Base-by-base conservation (phyloP, 352 stramenopile genomes). In the Phytopythium aichiense region DNA sequence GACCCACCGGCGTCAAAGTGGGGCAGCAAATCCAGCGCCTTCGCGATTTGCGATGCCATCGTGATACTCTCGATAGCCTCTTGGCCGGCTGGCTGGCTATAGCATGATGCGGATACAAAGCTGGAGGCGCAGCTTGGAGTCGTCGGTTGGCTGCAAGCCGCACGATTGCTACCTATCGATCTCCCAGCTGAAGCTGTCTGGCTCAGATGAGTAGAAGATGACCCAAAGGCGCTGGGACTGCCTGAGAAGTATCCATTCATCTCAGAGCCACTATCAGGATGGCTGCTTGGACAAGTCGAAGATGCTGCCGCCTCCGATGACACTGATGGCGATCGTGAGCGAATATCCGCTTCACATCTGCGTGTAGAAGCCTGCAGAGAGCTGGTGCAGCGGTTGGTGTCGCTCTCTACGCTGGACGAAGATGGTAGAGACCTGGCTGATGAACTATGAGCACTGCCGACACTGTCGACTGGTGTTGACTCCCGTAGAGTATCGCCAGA, bases 21-120 rank as follows among this genome's bases (percentile, higher is more conserved):
- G n/a, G 55, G 55, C 0, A 60, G 55, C 40, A 60, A 12, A 60
- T 60, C 55, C 7, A 60, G 13, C 25, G 55, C 55, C 40, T 30
- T 49, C 30, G 40, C 28, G 9, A 60, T 60, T 18, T 38, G 6
- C 2, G 38, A 60, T 30, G 25, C 63, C 16, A 73, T 43, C 31
- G 22, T 16, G 2, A 3, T 2, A 0, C 16, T 2, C 2, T 46
- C 30, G 22, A 13, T n/a, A 2, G 23, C 15, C 0, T 37, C 53
- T 7, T 58, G 13, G 5, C 15, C 30, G 9, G 31, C 35, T 43
- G 16, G 20, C n/a, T 57, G 20, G 18, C 22, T 58, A 12, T 12
- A 11, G 2, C 11, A 5, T 28, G n/a, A 22, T n/a, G n/a, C 28
- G 1, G 46, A 35, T 35, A 4, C 6, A 2, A 12, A 22, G 11